Percentiles rank a stretch among this genome's conserved stretches.
phyloP scores from a whole-genome alignment of 345 rosid species.

The Eucalyptus sp. region DNA sequence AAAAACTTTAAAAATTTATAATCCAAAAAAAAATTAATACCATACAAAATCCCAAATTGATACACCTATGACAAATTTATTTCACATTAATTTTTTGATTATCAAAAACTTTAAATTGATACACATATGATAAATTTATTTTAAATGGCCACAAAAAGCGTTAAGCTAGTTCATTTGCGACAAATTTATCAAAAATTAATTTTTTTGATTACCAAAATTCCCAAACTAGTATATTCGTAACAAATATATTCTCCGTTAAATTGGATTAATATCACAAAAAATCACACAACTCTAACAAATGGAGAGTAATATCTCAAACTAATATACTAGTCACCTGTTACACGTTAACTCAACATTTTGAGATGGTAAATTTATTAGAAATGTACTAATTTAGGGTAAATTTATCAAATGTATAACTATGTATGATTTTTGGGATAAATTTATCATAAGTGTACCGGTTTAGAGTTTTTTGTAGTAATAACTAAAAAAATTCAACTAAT shows the following conservation, averaged over 20 bases:
- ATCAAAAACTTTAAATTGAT: fast-evolving
- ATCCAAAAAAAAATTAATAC: no score
- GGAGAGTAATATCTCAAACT: no score
- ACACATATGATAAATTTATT: fast-evolving
- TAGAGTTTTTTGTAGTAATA: no score
- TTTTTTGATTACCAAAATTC: no score
- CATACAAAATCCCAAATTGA: fast-evolving
- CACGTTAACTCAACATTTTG: no score
- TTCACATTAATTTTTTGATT: fast-evolving
- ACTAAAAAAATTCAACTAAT: not conserved
- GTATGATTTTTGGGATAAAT: no score
- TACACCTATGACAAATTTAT: fast-evolving
- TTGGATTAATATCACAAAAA: no score
- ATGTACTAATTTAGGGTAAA: fast-evolving
- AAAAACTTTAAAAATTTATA: no score
- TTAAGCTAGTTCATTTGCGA: no score
- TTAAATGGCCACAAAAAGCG: fast-evolving
- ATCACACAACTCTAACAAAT: fast-evolving
- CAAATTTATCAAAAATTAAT: fast-evolving
- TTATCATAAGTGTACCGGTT: fast-evolving
- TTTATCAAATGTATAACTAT: fast-evolving
- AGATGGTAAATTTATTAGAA: fast-evolving
- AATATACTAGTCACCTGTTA: fast-evolving
- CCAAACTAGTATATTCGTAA: no score
- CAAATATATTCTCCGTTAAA: no score